Base-by-base conservation (phyloP, 139 green algal species). In the Mychonastes homosphaera region DNA sequence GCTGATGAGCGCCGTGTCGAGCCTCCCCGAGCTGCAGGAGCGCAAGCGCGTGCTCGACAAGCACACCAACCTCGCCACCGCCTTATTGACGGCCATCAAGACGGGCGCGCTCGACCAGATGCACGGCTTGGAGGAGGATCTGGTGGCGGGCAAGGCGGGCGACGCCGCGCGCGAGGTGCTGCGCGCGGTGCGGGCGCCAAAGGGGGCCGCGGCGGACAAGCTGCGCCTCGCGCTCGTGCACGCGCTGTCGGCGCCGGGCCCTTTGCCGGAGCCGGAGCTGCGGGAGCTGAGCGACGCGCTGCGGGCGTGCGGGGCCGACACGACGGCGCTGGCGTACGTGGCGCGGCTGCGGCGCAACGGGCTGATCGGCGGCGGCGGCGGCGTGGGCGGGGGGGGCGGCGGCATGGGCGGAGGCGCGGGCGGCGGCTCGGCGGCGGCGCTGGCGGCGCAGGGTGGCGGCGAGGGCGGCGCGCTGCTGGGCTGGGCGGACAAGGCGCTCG, bases 21-120 rank as follows among this genome's bases (percentile, higher is more conserved):
- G 73, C 13, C 75, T 95, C 35, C 87, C 87, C 3, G 77, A 86
- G 65, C 58, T 79, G 45, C 70, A 74, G 54, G 76, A 82, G 26
- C 55, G 75, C 34, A 97, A 96, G 63, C 75, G 85, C 48, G 70
- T 84, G 29, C 88, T 99, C 33, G 93, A 99, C 78, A 99, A 98
- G 81, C 93, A 99, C 84, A 97, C 91, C 62, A 96, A 94, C 80
- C 79, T 99, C 47, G 84, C 85, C 19, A 94, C 84, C 12, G 54
- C 72, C 4, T 72, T 99, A 44, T 79, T 99, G 41, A 55, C 50
- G 0, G 62, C 79, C 48, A 99, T 99, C 80, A 96, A 94, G 72
- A 65, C 54, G 13, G 74, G 87, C 12, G 72, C 63, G 18, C 67
- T 98, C 61, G 89, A 98, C 66, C 66, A 72, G 36, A 93, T 85